Base-by-base conservation (phyloP, 441 rosid genomes). In the Iberis amara region DNA sequence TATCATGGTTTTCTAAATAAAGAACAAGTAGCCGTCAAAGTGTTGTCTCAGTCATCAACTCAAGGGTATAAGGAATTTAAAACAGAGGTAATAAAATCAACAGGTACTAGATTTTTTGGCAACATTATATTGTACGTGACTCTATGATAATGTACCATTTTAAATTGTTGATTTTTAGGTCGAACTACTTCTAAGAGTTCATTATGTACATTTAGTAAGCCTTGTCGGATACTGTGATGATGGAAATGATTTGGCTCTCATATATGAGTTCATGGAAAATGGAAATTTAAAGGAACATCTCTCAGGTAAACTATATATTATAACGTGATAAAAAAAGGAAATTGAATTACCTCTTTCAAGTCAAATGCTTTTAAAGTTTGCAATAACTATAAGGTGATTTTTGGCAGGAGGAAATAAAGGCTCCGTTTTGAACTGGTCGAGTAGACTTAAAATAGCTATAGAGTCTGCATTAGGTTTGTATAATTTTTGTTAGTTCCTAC, bases 31-130 rank as follows among this genome's bases (percentile, higher is more conserved):
- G 79, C 79, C 0, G 77, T 79, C 0, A 76, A 79, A 48, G 18
- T 73, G 26, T 72, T 79, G 2, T 73, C 77, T 9, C 59, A 57
- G 8, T 47, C 61, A 43, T 79, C 81, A 37, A 55, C 49, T 8
- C 77, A 75, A 50, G 79, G 84, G n/a, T 73, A 39, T 9, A 76
- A 75, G 26, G 77, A 79, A 57, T 79, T 79, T 39, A 55, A 59
- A 55, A 15, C 79, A 2, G 83, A 79, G 72, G 81, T 79, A 15
- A 39, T 59, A 2, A 4, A 38, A 61, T 66, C 56, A 38, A 59
- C 6, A n/a, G n/a, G n/a, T 36, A 65, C 31, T 70, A 59, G n/a
- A 43, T 52, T 42, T 49, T 72, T 62, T 18, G n/a, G n/a, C n/a
- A n/a, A 18, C 21, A 18, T 18, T 18, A 3, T 18, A 18, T 18